A percentile compares a stretch with the other conserved stretches of the same genome.
These are phyloP conservation scores for Diaporthe ilicicola DNA, from an alignment of 2,329 filamentous ascomycete species.

Conservation along the genomic window DNA sequence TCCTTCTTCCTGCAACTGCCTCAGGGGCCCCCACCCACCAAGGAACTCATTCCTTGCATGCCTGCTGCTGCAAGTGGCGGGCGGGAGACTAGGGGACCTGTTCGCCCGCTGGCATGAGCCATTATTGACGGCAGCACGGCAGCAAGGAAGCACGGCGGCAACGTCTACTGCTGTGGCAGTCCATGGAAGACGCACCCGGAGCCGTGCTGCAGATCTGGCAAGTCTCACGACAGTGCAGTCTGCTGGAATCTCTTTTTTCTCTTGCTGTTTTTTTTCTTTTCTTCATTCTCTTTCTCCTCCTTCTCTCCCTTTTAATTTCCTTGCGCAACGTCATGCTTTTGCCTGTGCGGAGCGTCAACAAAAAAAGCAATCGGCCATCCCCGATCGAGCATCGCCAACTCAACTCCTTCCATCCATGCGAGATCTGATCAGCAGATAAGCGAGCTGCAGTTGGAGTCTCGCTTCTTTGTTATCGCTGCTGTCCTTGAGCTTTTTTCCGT, in stretches of 20 bases:
- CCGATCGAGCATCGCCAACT: conserved; percentile 4
- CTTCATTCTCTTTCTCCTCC: neutral
- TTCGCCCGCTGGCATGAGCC: neutral
- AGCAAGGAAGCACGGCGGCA: neutral
- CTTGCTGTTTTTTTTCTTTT: neutral
- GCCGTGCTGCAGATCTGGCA: conserved; percentile 19
- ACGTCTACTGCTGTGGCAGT: neutral
- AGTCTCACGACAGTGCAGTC: conserved; percentile 5
- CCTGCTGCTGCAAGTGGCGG: neutral
- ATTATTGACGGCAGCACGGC: neutral
- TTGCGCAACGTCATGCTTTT: too few relatives aligned
- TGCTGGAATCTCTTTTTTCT: neutral
- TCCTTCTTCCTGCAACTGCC: neutral
- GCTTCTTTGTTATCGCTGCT: conserved; percentile 3
- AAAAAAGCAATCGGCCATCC: neutral
- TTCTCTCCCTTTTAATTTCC: neutral
- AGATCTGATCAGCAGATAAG: conserved; percentile 4
- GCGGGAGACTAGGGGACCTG: neutral
- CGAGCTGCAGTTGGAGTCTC: conserved; percentile 14
- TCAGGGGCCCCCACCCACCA: neutral
- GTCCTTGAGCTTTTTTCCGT: neutral
- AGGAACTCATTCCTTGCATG: neutral
- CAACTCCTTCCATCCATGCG: neutral
- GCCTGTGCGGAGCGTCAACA: neutral
- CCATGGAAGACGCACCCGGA: neutral